Percentiles rank a stretch among this genome's conserved stretches.
phyloP scores from a whole-genome alignment of 257 asterid species.

The Buddleja alternifolia region DNA sequence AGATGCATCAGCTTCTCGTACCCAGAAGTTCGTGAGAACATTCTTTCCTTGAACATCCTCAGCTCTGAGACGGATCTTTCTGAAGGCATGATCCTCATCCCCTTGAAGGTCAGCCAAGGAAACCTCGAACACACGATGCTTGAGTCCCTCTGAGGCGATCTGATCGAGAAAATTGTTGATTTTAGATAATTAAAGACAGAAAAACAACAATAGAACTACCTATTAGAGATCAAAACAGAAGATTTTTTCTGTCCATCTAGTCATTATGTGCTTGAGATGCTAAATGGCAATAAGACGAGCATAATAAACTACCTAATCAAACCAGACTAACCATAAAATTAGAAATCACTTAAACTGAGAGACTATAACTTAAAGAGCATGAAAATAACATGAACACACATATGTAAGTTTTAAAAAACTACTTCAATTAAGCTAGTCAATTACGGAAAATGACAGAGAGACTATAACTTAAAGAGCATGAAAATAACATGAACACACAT shows the following conservation, averaged over 20 bases:
- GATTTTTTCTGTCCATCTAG: no score
- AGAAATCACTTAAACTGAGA: no score
- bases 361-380: no score
- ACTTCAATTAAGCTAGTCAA: no score
- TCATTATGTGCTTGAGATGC: no score
- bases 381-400: no score
- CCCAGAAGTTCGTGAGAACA: conserved; percentile 62
- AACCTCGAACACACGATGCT: conserved; percentile 86
- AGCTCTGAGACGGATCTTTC: conserved; percentile 85
- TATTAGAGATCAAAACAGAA: neutral
- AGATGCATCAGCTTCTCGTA: conserved; percentile 14
- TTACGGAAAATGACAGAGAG: no score
- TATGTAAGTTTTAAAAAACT: no score
- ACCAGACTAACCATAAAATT: neutral
- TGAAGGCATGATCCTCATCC: conserved; percentile 81
- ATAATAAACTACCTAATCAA: neutral
- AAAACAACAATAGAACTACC: neutral
- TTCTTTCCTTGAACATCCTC: conserved; percentile 70
- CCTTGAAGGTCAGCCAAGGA: conserved; percentile 86
- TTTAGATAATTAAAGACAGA: neutral
- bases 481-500: no score
- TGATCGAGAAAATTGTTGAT: neutral
- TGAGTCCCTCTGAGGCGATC: conserved; percentile 87
- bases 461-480: no score
- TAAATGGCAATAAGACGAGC: neutral